Conservation (phyloP, 306 rosid species). For the Trifolium pratense region DNA sequence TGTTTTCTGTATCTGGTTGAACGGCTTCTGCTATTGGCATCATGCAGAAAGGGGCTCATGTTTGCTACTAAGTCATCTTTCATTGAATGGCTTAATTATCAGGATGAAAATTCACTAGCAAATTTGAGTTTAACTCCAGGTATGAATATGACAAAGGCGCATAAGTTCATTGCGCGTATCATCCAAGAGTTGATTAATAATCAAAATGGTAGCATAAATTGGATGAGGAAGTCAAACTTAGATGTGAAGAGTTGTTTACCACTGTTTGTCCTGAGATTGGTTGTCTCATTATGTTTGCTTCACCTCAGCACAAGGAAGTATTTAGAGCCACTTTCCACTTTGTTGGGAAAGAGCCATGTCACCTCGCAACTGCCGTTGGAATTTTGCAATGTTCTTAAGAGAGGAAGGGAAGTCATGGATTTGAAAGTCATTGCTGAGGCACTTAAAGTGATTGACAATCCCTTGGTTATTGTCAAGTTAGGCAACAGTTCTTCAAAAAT, state of each 20-base stretch:
- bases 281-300: constrained; percentile 55
- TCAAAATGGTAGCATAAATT: constrained; percentile 17
- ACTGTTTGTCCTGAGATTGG: constrained; percentile 52
- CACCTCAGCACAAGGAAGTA: too few relatives aligned
- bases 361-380: constrained; percentile 42
- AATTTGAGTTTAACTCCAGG: neutral
- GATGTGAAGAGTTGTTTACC: constrained; percentile 34
- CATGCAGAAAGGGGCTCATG: constrained; percentile 42
- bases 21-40: constrained; percentile 55
- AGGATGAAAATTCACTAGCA: constrained; percentile 36
- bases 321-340: constrained; percentile 13
- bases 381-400: constrained; percentile 41
- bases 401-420: constrained; percentile 18
- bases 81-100: constrained; percentile 63
- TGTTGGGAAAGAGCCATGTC: constrained; percentile 38
- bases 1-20: constrained; percentile 75
- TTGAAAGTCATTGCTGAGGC: constrained; percentile 51
- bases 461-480: constrained; percentile 55
- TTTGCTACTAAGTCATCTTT: constrained; percentile 62
- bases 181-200: neutral
- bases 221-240: constrained; percentile 49
- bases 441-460: constrained; percentile 51
- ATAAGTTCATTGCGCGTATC: neutral
- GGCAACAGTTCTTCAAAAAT: constrained; percentile 18
- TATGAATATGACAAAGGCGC: neutral